These are phyloP conservation scores for Tephrocybe sp. DNA, from an alignment of 768 basidiomycete species.

Conservation along the genomic window DNA sequence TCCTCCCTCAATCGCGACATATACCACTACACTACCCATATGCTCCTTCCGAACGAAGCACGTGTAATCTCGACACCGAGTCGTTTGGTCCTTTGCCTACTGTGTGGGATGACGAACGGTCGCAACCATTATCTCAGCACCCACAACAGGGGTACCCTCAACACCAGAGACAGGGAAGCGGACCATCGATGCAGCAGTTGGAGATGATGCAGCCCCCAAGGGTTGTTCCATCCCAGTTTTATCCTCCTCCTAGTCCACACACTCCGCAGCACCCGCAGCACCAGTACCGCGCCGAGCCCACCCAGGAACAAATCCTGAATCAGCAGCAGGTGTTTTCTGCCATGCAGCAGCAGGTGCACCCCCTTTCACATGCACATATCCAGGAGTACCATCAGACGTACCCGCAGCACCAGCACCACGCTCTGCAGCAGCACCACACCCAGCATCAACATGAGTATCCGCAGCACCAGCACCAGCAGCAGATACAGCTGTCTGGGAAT, in stretches of 20 bases:
- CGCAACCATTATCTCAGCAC: too few species aligned
- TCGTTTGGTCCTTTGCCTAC: not conserved
- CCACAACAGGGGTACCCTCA: not conserved
- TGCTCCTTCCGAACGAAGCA: slow-evolving; percentile 17
- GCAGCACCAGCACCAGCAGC: slow-evolving; percentile 7
- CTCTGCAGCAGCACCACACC: slow-evolving; percentile 14
- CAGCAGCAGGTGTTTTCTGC: not conserved
- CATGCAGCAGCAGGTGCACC: not conserved
- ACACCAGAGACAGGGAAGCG: not conserved
- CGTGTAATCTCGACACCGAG: slow-evolving; percentile 11
- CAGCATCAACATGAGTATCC: not conserved
- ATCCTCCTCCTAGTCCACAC: slow-evolving; percentile 4
- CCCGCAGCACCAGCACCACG: slow-evolving; percentile 12
- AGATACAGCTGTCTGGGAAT: slow-evolving; percentile 22
- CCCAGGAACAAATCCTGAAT: not conserved
- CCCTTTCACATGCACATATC: not conserved
- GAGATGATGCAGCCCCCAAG: slow-evolving; percentile 1
- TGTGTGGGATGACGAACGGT: slow-evolving; percentile 8
- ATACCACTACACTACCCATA: slow-evolving; percentile 17
- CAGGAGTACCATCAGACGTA: slow-evolving; percentile 15
- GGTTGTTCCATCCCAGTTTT: not conserved
- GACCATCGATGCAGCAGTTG: slow-evolving; percentile 1
- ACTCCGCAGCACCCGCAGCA: slow-evolving; percentile 16
- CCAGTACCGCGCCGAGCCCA: slow-evolving; percentile 14
- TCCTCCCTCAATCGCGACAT: not conserved